Evolutionary conservation across 441 rosid genomes (phyloP).

Genomic region (Gossypium lobatum): DNA sequence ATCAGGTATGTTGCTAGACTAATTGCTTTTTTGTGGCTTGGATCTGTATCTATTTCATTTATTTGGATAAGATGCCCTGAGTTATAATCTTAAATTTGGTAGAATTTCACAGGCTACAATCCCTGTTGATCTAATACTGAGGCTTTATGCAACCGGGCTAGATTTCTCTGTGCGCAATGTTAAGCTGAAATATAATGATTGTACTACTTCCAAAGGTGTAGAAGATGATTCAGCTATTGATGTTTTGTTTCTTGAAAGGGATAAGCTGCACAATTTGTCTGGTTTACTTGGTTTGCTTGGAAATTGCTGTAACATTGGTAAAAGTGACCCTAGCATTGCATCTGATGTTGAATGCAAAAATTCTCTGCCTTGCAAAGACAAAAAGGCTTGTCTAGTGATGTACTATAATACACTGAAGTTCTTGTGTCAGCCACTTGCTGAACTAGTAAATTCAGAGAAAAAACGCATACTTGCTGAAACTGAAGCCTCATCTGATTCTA

Average conservation of each 20-base stretch:
- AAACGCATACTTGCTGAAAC: conserved; percentile 45
- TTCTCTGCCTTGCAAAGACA: conserved; percentile 25
- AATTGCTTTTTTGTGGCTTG: conserved; percentile 14
- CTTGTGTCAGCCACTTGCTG: conserved; percentile 80
- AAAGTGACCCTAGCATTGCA: conserved; percentile 20
- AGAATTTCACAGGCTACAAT: conserved; percentile 47
- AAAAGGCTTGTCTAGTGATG: conserved; percentile 32
- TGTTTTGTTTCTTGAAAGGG: conserved; percentile 40
- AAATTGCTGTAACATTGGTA: conserved; percentile 34
- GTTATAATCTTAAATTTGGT: conserved; percentile 16
- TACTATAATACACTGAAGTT: conserved; percentile 61
- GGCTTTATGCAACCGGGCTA: conserved; percentile 69
- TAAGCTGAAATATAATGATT: conserved; percentile 30
- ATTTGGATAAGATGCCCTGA: conserved; percentile 17
- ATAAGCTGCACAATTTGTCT: conserved; percentile 35
- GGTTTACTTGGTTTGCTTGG: conserved; percentile 36
- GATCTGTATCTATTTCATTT: conserved; percentile 13
- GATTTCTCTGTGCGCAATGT: conserved; percentile 28
- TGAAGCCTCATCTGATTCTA: conserved; percentile 32
- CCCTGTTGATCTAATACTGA: conserved; percentile 48
- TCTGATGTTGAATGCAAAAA: conserved; percentile 16
- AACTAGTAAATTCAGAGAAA: conserved; percentile 53
- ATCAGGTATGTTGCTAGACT: conserved; percentile 45
- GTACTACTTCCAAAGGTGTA: conserved; percentile 24
- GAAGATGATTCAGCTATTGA: conserved; percentile 36